Evolutionary conservation across 2,329 filamentous ascomycete species (phyloP), one percentile per base, ranked within the genome.

Genomic region (Botrytis deweyae): DNA sequence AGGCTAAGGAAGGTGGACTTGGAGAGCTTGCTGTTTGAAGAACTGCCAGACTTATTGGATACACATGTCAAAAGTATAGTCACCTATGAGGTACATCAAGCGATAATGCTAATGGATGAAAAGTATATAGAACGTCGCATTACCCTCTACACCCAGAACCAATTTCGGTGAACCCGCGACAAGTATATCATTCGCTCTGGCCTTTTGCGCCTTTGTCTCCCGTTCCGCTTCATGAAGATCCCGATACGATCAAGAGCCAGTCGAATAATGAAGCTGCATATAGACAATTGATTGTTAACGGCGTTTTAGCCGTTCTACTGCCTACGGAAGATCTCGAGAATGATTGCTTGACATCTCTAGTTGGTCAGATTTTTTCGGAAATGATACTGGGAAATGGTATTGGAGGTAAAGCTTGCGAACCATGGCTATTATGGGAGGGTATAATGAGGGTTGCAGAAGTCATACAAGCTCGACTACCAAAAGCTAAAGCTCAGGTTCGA

Each of bases 301-400:
- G 92, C 44, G 87, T 94, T 55, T 85, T 99, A 75, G 91, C 93
- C 38, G 87, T 97, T 70, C 87, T 99, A 25, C 87, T 99, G 33
- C 96, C 96, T 16, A 96, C 94, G 25, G 95, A 98, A 80, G 95
- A 98, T 81, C 86, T 98, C 58, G 90, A 95, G 80, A 98, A 97
- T 81, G 89, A 89, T 72, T 97, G 93, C 81, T 86, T 98, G 79
- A 92, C 93, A 73, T 88, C 93, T 52, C 86, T 99, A 75, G 92
- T 98, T 76, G 90, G 91, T 72, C 94, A 98, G 83, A 92, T 98
- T 77, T 87, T 98, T 75, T 93, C 94, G 10, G 94, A 98, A 83
- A 90, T 97, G 81, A 93, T 98, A 76, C 86, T 99, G 76, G 93
- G 93, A 76, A 94, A 93, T 78, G 88, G 92, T 74, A 86, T 98